Base-by-base conservation (phyloP, 176 grass and related monocot species). In the Oryza meyeriana region DNA sequence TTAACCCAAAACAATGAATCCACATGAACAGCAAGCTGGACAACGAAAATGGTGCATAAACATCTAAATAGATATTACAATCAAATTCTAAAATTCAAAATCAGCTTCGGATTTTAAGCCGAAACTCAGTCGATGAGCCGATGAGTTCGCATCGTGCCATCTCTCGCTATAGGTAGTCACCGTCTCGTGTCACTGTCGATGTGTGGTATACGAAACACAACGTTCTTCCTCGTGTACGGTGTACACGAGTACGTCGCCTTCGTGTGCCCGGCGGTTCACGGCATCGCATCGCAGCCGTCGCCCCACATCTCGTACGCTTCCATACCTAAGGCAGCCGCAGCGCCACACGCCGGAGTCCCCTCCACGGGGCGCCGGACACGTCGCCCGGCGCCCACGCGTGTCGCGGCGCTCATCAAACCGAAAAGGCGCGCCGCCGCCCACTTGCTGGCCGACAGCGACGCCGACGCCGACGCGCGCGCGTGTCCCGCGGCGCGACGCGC, bases 191-290 rank as follows among this genome's bases (percentile, higher is more conserved):
- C 50, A 8, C 14, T 10, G 13, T 29, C 13, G 22, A 8, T 41
- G 64, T 77, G 50, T 22, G 58, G 34, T 3, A 31, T 28, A 13
- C 4, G 17, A 40, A 52, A 59, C 3, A 57, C 29, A 64, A 64
- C 8, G 36, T 16, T 41, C 10, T 63, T 16, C 10, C 25, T 52
- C 48, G 52, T n/a, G 52, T 57, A 50, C 50, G 18, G 36, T 10
- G 12, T 41, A 44, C 7, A 62, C 10, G 26, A 25, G 8, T 61
- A 17, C 10, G 42, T 27, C 39, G 29, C 17, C 52, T 61, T 69
- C 47, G 11, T 71, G 39, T 48, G 64, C 71, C 80, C 74, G 36
- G 4, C 58, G 14, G 32, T 11, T 35, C 61, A 84, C 67, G 86
- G 67, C 80, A 57, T n/a, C 2, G 52, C 6, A 6, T n/a, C 52